Conservation (phyloP, 768 basidiomycete species). For the Termitomyces sp. region DNA sequence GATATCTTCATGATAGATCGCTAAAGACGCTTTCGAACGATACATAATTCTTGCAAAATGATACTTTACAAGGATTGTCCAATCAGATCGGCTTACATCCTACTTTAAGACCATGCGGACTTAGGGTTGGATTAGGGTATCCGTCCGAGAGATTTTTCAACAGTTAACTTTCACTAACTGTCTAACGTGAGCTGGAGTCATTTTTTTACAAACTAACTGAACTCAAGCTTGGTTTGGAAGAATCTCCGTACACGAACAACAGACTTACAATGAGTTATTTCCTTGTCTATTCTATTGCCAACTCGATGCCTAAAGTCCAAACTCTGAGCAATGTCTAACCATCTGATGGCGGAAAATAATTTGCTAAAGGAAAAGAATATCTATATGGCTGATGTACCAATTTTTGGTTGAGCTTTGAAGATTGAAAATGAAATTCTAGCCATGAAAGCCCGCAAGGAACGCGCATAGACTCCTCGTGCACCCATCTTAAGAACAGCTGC, state of each 20-base stretch:
- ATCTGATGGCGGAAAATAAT: background rate
- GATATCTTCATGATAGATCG: background rate
- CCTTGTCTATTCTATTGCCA: background rate
- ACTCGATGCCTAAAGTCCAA: background rate
- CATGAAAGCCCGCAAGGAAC: conserved; percentile 4
- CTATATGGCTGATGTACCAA: background rate
- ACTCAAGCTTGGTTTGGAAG: background rate
- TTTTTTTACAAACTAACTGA: background rate
- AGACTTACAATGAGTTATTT: background rate
- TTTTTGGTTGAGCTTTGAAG: conserved; percentile 2
- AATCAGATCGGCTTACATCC: background rate
- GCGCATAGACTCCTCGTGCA: conserved; percentile 15
- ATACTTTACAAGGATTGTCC: background rate
- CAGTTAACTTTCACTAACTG: background rate
- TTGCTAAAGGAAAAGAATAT: background rate
- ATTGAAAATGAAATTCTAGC: background rate
- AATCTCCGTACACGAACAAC: background rate
- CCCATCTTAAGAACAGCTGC: conserved; percentile 22
- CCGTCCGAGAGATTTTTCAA: background rate
- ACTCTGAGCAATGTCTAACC: background rate
- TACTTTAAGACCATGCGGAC: background rate
- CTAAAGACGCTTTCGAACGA: background rate
- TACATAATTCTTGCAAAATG: background rate
- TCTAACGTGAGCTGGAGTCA: background rate
- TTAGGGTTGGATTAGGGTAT: background rate